Conservation (phyloP, 371 early-diverging fungal genomes). For the Rhizopus delemar region DNA sequence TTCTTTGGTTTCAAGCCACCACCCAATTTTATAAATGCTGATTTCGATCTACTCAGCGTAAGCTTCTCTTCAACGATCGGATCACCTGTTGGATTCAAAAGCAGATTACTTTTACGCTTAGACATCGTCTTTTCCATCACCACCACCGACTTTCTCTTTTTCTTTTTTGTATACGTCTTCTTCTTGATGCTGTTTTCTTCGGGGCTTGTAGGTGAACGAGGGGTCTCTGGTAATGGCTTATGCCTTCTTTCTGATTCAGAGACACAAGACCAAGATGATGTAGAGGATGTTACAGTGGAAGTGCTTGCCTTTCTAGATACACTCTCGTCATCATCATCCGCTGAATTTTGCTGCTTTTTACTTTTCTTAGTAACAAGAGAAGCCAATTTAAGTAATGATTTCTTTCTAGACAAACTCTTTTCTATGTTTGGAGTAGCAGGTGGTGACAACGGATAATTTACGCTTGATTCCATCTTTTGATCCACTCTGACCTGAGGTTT, state of each 20-base stretch:
- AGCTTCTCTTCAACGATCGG: too few relatives aligned
- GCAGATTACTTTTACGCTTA: constrained; percentile 29
- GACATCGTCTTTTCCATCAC: constrained; percentile 42
- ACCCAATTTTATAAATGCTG: too few relatives aligned
- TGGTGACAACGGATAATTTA: constrained; percentile 6
- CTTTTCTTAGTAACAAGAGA: constrained; percentile 21
- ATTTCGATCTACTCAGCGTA: too few relatives aligned
- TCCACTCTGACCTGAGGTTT: not conserved
- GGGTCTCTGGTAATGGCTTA: constrained; percentile 30
- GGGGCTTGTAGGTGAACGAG: constrained; percentile 8
- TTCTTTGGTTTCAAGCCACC: too few relatives aligned
- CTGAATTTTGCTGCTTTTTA: not conserved
- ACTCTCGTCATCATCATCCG: not conserved
- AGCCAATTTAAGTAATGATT: constrained; percentile 22
- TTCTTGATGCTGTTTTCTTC: not conserved
- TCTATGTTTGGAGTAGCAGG: constrained; percentile 3
- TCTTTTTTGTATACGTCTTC: constrained; percentile 17
- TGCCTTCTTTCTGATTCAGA: constrained; percentile 21
- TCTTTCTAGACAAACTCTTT: constrained; percentile 13
- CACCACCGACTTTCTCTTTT: constrained; percentile 35
- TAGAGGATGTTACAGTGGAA: constrained; percentile 30
- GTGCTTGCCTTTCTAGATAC: constrained; percentile 31
- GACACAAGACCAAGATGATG: constrained; percentile 30
- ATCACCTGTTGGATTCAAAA: not conserved
- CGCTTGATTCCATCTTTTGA: too few relatives aligned